phyloP scores from a whole-genome alignment of 2,329 filamentous ascomycete genomes.

The Cytospora piceicola region DNA sequence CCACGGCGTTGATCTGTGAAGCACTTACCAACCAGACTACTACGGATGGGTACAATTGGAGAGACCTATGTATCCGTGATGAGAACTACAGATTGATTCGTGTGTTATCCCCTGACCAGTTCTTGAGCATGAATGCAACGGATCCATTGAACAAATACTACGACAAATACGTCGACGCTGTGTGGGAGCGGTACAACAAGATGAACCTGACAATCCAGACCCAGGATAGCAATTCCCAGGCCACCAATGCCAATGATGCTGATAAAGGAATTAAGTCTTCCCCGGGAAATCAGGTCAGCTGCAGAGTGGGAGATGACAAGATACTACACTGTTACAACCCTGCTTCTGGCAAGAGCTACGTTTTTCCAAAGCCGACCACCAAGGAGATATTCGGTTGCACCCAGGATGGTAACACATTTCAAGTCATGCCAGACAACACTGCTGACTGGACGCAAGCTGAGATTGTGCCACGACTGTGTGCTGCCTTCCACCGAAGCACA shows the following conservation, averaged over 20 bases:
- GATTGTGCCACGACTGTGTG: slow-evolving; percentile 24
- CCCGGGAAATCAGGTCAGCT: not conserved
- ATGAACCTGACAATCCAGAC: slow-evolving; percentile 14
- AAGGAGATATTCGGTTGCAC: slow-evolving; percentile 22
- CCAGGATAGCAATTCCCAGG: not conserved
- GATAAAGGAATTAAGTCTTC: not conserved
- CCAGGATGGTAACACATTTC: slow-evolving; percentile 14
- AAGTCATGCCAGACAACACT: not conserved
- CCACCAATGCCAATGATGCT: not conserved
- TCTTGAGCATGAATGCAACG: slow-evolving; percentile 9
- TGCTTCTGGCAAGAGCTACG: not conserved
- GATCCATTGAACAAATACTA: slow-evolving; percentile 17
- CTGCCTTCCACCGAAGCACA: slow-evolving; percentile 14
- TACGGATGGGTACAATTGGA: slow-evolving; percentile 12
- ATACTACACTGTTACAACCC: not conserved
- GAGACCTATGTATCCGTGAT: slow-evolving; percentile 1
- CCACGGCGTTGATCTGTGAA: slow-evolving; percentile 3
- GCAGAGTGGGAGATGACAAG: slow-evolving; percentile 1
- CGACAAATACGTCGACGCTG: slow-evolving; percentile 4
- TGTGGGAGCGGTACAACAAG: slow-evolving; percentile 1
- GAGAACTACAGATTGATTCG: not conserved
- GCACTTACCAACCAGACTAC: not conserved
- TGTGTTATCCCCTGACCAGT: slow-evolving; percentile 20
- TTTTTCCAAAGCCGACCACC: slow-evolving; percentile 17
- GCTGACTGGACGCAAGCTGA: not conserved